phyloP scores from a whole-genome alignment of 108 stramenopile genomes.

The Pseudonitzschia multiseries region DNA sequence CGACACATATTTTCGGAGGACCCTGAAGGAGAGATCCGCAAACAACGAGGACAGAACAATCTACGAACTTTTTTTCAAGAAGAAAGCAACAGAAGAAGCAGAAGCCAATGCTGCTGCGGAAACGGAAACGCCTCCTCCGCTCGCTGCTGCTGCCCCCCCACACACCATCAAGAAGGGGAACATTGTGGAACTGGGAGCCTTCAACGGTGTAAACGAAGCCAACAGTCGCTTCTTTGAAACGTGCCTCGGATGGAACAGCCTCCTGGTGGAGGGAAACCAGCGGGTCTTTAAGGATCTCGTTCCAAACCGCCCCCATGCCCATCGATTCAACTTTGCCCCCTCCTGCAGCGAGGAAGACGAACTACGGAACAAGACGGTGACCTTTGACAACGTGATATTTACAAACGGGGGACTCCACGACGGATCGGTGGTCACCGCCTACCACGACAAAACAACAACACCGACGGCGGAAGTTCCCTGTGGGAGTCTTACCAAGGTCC shows the following conservation, averaged over 20 bases:
- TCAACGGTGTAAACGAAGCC: slow-evolving; percentile 47
- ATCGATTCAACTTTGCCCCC: slow-evolving; percentile 50
- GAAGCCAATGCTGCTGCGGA: too few species aligned
- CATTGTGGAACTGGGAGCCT: slow-evolving; percentile 63
- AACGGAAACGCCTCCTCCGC: too few species aligned
- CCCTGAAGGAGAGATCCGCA: too few species aligned
- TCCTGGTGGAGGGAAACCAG: slow-evolving; percentile 56
- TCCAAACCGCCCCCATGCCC: slow-evolving; percentile 45
- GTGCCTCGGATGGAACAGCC: slow-evolving; percentile 54
- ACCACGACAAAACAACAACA: slow-evolving; percentile 8
- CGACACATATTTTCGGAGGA: too few species aligned
- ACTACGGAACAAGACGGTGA: slow-evolving; percentile 11
- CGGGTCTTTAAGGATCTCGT: slow-evolving; percentile 30
- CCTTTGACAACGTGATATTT: slow-evolving; percentile 39
- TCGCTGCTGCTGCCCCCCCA: too few species aligned
- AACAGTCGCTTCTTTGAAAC: slow-evolving; percentile 56
- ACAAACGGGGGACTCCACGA: slow-evolving; percentile 46
- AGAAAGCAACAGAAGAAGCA: neutral
- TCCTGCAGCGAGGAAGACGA: slow-evolving; percentile 28
- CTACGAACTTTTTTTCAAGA: neutral
- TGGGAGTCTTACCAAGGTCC: slow-evolving; percentile 47
- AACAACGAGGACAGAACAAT: too few species aligned
- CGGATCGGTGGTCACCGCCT: slow-evolving; percentile 15
- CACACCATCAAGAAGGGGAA: too few species aligned
- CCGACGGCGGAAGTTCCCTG: slow-evolving; percentile 46